These are phyloP conservation scores for Annona cherimola DNA, from an alignment of 164 flowering plant genomes.

Conservation along the genomic window DNA sequence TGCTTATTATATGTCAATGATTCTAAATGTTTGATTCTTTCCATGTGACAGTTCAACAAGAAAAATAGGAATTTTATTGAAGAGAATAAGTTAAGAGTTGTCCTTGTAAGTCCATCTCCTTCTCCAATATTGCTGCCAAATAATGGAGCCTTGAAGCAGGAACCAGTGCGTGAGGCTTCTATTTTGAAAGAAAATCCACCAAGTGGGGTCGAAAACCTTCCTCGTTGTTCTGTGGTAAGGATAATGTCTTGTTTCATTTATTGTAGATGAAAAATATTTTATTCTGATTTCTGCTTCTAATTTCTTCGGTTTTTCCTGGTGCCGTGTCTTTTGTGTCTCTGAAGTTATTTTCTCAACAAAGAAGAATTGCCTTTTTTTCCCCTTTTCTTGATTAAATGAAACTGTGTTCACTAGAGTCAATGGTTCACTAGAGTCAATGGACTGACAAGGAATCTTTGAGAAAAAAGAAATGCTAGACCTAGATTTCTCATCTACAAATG, in stretches of 20 bases:
- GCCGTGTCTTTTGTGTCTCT: not conserved
- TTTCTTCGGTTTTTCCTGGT: not conserved
- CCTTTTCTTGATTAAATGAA: not conserved
- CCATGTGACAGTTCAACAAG: conserved; percentile 56
- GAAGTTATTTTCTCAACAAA: not conserved
- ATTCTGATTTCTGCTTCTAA: not conserved
- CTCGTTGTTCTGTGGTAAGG: conserved; percentile 3
- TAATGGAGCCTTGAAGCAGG: conserved; percentile 22
- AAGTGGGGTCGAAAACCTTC: not conserved
- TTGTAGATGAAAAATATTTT: not conserved
- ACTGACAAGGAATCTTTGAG: not conserved
- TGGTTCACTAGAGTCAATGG: not conserved
- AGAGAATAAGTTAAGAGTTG: conserved; percentile 73
- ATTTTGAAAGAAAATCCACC: conserved; percentile 1
- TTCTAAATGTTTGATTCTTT: conserved; percentile 23
- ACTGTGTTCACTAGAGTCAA: not conserved
- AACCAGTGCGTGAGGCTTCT: not conserved
- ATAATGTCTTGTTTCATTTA: not conserved
- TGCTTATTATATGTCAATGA: not conserved
- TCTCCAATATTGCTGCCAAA: conserved; percentile 51
- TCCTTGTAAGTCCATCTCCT: conserved; percentile 40
- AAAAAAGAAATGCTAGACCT: no score
- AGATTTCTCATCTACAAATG: no score
- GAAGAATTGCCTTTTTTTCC: not conserved
- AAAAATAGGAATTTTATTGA: conserved; percentile 50